Evolutionary conservation across 305 asterid species (phyloP), one percentile per base, ranked within the genome.

Genomic region (Ajuga reptans): DNA sequence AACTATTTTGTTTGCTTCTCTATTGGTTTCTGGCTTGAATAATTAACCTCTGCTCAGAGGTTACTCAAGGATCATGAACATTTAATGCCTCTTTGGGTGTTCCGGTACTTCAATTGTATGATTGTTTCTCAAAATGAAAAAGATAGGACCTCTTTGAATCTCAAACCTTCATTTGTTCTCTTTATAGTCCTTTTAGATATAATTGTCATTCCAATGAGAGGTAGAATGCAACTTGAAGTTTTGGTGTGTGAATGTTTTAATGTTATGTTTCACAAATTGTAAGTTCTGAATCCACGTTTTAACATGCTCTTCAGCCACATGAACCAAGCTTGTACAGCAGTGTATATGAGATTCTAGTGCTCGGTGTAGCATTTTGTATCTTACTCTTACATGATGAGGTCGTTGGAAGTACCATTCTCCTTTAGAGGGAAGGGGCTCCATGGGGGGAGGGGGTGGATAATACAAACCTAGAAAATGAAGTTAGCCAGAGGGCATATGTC

Each of bases 11-110:
- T 47, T 6, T 61, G 56, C 62, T 52, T 36, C 50, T 27, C 21
- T 10, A 36, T 36, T 24, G 33, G 59, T 72, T 73, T 33, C 34
- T 41, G 41, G 24, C 53, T 50, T 63, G 63, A 37, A 65, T 29
- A 59, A 65, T 46, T 70, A 61, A 56, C 54, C 45, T 56, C 66
- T 55, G 64, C 64, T 42, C 46, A 73, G 62, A 24, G 41, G 39
- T 46, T 57, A 17, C 45, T 68, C 47, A 45, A 57, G 73, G 50
- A 29, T 14, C 36, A 15, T 68, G 55, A 56, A 24, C n/a, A 6
- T 59, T 15, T 36, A 29, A 62, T 49, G 42, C 52, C 73, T 66
- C 4, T 52, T 5, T 29, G 45, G 45, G 73, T 17, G 41, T 70
- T 59, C 27, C 58, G 33, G 58, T 59, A 45, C 67, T 66, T 43